These are phyloP conservation scores for Leishmania aethiopica DNA, from an alignment of 208 protist species.

Conservation along the genomic window DNA sequence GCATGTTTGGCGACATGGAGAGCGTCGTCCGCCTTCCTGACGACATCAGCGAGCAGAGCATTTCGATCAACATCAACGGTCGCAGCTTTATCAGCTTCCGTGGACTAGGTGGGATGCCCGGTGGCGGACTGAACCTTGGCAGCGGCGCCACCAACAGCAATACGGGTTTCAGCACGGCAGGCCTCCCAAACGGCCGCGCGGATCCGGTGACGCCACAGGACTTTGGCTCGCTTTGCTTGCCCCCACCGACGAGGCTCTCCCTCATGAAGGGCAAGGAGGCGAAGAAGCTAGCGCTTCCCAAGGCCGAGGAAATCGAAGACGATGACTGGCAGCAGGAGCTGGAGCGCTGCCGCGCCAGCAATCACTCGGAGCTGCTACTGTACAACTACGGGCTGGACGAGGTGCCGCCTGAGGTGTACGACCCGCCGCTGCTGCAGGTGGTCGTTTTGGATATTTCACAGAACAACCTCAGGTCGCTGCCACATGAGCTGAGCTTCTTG, in stretches of 20 bases:
- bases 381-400: slow-evolving; percentile 68
- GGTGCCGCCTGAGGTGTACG: slow-evolving; percentile 75
- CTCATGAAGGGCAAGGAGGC: slow-evolving; percentile 30
- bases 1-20: slow-evolving; percentile 26
- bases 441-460: slow-evolving; percentile 72
- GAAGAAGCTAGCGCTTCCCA: slow-evolving; percentile 58
- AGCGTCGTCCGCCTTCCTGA: slow-evolving; percentile 29
- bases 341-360: slow-evolving; percentile 49
- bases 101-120: slow-evolving; percentile 11
- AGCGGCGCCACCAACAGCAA: slow-evolving; percentile 2
- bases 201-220: slow-evolving; percentile 25
- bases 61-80: slow-evolving; percentile 33
- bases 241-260: slow-evolving; percentile 25
- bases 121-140: background rate
- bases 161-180: background rate
- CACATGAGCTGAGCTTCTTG: slow-evolving; percentile 77
- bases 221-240: slow-evolving; percentile 14
- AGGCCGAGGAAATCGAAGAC: slow-evolving; percentile 74
- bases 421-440: slow-evolving; percentile 68
- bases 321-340: slow-evolving; percentile 77
- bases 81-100: slow-evolving; percentile 39
- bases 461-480: slow-evolving; percentile 67
- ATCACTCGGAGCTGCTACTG: slow-evolving; percentile 60
- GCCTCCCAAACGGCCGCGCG: slow-evolving; percentile 14
- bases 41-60: slow-evolving; percentile 33